These are phyloP conservation scores for Sordariomycetes sp. DNA, from an alignment of 2,329 filamentous ascomycete species.

Conservation along the genomic window DNA sequence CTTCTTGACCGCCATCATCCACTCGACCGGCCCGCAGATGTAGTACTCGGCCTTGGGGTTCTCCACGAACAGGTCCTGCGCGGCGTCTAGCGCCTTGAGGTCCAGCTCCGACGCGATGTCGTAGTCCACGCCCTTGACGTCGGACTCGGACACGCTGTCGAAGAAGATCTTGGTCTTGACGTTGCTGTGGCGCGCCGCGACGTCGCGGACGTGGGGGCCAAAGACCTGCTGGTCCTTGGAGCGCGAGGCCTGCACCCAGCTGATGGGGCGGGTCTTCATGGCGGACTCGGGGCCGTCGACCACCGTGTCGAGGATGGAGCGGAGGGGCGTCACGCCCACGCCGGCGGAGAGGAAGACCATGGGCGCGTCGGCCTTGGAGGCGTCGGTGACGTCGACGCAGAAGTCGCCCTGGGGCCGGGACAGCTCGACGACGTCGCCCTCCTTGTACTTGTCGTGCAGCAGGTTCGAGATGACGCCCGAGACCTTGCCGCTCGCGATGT, in stretches of 20 bases:
- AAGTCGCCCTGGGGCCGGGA: slow-evolving; percentile 48
- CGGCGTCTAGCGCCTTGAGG: slow-evolving; percentile 37
- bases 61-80: slow-evolving; percentile 39
- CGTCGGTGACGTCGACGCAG: slow-evolving; percentile 36
- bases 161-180: slow-evolving; percentile 40
- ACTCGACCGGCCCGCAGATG: slow-evolving; percentile 55
- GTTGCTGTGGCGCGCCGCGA: slow-evolving; percentile 21
- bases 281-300: slow-evolving; percentile 12
- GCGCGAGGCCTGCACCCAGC: slow-evolving; percentile 50
- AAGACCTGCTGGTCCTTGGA: slow-evolving; percentile 41
- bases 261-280: slow-evolving; percentile 28
- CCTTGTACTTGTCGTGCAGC: slow-evolving; percentile 31
- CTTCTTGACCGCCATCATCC: slow-evolving; percentile 50
- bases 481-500: slow-evolving; percentile 18
- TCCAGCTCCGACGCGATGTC: slow-evolving; percentile 44
- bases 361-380: slow-evolving; percentile 29
- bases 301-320: slow-evolving; percentile 49
- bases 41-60: slow-evolving; percentile 50
- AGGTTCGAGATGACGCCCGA: slow-evolving; percentile 38
- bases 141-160: slow-evolving; percentile 27
- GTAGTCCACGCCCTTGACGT: slow-evolving; percentile 40
- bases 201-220: slow-evolving; percentile 27
- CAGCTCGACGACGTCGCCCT: slow-evolving; percentile 39
- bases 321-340: slow-evolving; percentile 54
- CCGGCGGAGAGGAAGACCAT: slow-evolving; percentile 55